Evolutionary conservation across 306 rosid genomes (phyloP).

Genomic region (Ceratonia siliqua): DNA sequence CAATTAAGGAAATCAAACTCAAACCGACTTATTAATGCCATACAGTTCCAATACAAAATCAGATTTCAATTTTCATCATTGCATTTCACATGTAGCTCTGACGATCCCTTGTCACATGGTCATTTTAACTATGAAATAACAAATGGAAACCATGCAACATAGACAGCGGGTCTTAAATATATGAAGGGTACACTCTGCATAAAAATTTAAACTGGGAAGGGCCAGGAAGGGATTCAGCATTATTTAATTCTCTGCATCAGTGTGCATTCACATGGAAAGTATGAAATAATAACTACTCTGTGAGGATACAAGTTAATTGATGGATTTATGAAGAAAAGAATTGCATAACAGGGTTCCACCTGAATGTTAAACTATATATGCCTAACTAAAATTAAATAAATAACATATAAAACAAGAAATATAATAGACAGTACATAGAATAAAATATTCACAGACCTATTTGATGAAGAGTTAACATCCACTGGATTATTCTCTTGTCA

Average conservation of each 20-base stretch:
- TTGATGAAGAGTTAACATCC: slow-evolving; percentile 97
- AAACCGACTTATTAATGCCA: not conserved
- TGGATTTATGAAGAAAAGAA: not conserved
- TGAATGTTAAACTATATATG: not conserved
- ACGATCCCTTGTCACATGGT: not conserved
- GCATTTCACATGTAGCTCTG: not conserved
- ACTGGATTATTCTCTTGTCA: slow-evolving; percentile 72
- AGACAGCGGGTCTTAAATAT: not conserved
- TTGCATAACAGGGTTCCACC: not conserved
- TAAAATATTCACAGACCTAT: slow-evolving; percentile 61
- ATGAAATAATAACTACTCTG: not conserved
- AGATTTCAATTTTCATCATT: not conserved
- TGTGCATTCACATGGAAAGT: not conserved
- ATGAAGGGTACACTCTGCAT: not conserved
- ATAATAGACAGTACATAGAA: not conserved
- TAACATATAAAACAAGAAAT: not conserved
- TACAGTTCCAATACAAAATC: not conserved
- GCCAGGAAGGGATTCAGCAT: not conserved
- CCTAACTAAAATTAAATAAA: not conserved
- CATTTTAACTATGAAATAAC: not conserved
- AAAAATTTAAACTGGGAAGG: not conserved
- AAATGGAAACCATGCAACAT: not conserved
- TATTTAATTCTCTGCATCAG: not conserved
- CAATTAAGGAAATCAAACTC: not conserved
- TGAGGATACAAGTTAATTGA: not conserved